Evolutionary conservation across 352 stramenopile species (phyloP), one percentile per base, ranked within the genome.

Genomic region (Globisporangium uncinulatum): DNA sequence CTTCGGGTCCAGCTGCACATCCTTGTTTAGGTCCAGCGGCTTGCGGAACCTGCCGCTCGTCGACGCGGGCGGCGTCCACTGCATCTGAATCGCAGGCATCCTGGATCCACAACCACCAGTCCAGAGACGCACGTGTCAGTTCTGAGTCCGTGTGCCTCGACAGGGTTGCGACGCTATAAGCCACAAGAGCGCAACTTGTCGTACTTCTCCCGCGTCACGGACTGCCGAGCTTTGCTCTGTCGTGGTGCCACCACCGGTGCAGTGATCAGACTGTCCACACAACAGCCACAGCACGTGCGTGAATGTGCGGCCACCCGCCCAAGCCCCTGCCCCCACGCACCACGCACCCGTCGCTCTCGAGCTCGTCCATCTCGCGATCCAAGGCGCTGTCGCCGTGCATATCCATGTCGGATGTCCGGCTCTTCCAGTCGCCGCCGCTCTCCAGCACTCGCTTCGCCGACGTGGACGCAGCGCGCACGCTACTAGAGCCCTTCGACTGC

Each of bases 41-140:
- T 51, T 45, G 37, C 17, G 6, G 50, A 65, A 51, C 47, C 36
- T 42, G 58, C 56, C 54, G 37, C 52, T 39, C 50, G 56, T 20
- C 54, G 57, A 15, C 48, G 11, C 59, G 17, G 63, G 65, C 15
- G 69, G 71, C 39, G 74, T 80, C 77, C 77, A 86, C 41, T 85
- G 73, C 78, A 86, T 88, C 37, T 67, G 78, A 39, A 86, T 86
- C 19, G 71, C 71, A 47, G 74, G 73, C 78, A 86, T 88, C 19
- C 72, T 88, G 51, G 0, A 11, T 21, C 42, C 21, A 15, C 15
- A 31, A 57, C 24, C 24, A 29, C 24, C 24, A 29, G 24, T 29
- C 24, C 24, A 43, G 14, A 56, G 34, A 7, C 29, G 43, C 31
- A 11, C 54, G 10, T 24, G 21, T 43, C n/a, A 41, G 29, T 47